Conservation (phyloP, 495 filamentous ascomycete species). For the Talaromyces trachyspermus region DNA sequence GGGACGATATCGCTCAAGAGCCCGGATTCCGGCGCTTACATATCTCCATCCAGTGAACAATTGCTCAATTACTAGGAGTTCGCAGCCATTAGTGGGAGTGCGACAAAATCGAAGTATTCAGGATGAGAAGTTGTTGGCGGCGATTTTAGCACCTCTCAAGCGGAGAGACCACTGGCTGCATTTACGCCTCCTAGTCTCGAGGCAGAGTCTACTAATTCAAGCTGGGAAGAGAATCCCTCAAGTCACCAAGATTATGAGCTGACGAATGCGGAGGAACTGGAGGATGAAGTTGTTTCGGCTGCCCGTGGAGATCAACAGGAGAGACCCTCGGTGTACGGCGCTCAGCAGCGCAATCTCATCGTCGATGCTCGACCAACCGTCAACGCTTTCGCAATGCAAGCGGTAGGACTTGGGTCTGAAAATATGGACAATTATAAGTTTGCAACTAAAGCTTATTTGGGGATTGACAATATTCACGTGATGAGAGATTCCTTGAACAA, state of each 20-base stretch:
- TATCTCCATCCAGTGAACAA: slow-evolving; percentile 96
- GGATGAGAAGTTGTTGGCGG: slow-evolving; percentile 86
- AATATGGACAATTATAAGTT: slow-evolving; percentile 98
- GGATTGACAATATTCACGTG: slow-evolving; percentile 98
- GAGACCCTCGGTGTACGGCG: slow-evolving; percentile 68
- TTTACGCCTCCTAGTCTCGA: slow-evolving; percentile 36
- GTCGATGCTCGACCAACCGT: slow-evolving; percentile 94
- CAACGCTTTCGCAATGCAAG: slow-evolving; percentile 95
- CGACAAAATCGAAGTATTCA: slow-evolving; percentile 87
- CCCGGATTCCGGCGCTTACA: slow-evolving; percentile 78
- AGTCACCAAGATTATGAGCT: slow-evolving; percentile 35
- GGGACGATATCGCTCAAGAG: slow-evolving; percentile 76
- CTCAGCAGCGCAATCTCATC: slow-evolving; percentile 90
- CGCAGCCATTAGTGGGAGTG: slow-evolving; percentile 85
- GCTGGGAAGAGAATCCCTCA: slow-evolving; percentile 43
- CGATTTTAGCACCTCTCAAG: slow-evolving; percentile 80
- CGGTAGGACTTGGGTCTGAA: slow-evolving; percentile 86
- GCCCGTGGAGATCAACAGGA: slow-evolving; percentile 31
- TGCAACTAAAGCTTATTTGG: slow-evolving; percentile 87
- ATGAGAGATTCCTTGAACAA: slow-evolving; percentile 90
- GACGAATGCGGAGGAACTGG: slow-evolving; percentile 55
- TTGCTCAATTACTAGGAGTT: slow-evolving; percentile 91
- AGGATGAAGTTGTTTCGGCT: slow-evolving; percentile 62
- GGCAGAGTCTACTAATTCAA: slow-evolving; percentile 50
- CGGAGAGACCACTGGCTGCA: slow-evolving; percentile 38